Percentiles rank a stretch among this genome's conserved stretches.
These are phyloP conservation scores for Priceomyces medius DNA, from an alignment of 805 yeast species.

Conservation along the genomic window DNA sequence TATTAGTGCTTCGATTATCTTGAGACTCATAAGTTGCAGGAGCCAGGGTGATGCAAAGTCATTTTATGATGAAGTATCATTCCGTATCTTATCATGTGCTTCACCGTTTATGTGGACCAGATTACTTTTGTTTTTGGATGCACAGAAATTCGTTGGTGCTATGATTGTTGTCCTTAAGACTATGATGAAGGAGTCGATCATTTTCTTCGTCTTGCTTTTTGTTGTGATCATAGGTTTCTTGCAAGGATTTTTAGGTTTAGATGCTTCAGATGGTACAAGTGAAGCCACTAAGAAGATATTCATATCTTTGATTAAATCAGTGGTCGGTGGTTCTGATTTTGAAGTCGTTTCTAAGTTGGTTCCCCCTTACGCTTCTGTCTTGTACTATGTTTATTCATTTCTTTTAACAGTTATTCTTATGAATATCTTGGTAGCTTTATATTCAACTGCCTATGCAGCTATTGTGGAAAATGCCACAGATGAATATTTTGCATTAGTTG, in stretches of 20 bases:
- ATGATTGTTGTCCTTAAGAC: slow-evolving; percentile 82
- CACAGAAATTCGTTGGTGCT: slow-evolving; percentile 79
- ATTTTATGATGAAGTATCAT: slow-evolving; percentile 56
- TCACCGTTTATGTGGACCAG: slow-evolving; percentile 89
- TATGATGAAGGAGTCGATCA: slow-evolving; percentile 84
- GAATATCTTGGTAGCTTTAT: slow-evolving; percentile 81
- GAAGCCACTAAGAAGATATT: slow-evolving; percentile 70
- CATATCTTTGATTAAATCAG: slow-evolving; percentile 64
- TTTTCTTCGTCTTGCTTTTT: slow-evolving; percentile 71
- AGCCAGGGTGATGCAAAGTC: slow-evolving; percentile 20
- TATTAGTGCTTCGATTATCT: slow-evolving; percentile 49
- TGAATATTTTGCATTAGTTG: slow-evolving; percentile 80
- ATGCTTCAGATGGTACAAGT: slow-evolving; percentile 80
- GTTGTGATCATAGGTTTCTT: slow-evolving; percentile 77
- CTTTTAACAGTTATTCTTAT: slow-evolving; percentile 71
- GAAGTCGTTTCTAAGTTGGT: slow-evolving; percentile 68
- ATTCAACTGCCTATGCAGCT: slow-evolving; percentile 77
- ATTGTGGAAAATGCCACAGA: slow-evolving; percentile 81
- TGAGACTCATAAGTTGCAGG: slow-evolving; percentile 49
- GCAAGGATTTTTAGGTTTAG: slow-evolving; percentile 85
- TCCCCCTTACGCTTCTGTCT: slow-evolving; percentile 80
- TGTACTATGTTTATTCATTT: slow-evolving; percentile 77
- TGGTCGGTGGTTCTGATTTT: slow-evolving; percentile 74
- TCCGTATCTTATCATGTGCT: slow-evolving; percentile 70
- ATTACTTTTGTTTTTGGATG: slow-evolving; percentile 70